These are phyloP conservation scores for Dactylonectria macrodidyma DNA, from an alignment of 2,329 filamentous ascomycete genomes.

Conservation along the genomic window DNA sequence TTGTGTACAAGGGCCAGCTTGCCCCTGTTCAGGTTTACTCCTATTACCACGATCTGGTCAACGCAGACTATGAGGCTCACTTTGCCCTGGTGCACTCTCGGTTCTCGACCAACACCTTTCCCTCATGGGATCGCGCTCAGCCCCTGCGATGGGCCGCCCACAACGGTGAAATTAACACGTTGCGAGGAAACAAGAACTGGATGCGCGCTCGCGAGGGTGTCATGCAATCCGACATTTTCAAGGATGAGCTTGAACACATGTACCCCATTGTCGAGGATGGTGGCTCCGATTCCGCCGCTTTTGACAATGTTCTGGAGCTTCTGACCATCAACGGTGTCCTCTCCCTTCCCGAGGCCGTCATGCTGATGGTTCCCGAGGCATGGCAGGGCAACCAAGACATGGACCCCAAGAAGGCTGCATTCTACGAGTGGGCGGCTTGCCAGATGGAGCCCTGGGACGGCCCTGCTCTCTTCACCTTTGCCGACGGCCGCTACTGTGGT, in stretches of 20 bases:
- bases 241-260: constrained; percentile 89
- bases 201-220: constrained; percentile 97
- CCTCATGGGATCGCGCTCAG: constrained; percentile 97
- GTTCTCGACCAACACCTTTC: constrained; percentile 98
- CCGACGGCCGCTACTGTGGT: constrained; percentile 96
- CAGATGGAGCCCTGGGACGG: constrained; percentile 99
- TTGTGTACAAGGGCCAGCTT: constrained; percentile 98
- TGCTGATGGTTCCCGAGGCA: constrained; percentile 98
- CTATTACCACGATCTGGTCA: constrained; percentile 97
- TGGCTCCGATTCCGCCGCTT: constrained; percentile 95
- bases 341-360: constrained; percentile 94
- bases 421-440: constrained; percentile 98
- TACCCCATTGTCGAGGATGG: constrained; percentile 98
- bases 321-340: constrained; percentile 96
- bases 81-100: constrained; percentile 97
- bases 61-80: constrained; percentile 96
- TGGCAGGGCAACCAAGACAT: constrained; percentile 96
- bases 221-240: constrained; percentile 93
- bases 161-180: constrained; percentile 98
- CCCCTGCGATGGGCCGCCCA: constrained; percentile 97
- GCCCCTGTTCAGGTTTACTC: constrained; percentile 96
- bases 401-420: constrained; percentile 95
- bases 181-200: constrained; percentile 99
- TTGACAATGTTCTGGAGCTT: constrained; percentile 96
- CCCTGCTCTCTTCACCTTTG: constrained; percentile 96